phyloP scores from a whole-genome alignment of 2,329 filamentous ascomycete genomes.

The Cladorrhinum sp. region DNA sequence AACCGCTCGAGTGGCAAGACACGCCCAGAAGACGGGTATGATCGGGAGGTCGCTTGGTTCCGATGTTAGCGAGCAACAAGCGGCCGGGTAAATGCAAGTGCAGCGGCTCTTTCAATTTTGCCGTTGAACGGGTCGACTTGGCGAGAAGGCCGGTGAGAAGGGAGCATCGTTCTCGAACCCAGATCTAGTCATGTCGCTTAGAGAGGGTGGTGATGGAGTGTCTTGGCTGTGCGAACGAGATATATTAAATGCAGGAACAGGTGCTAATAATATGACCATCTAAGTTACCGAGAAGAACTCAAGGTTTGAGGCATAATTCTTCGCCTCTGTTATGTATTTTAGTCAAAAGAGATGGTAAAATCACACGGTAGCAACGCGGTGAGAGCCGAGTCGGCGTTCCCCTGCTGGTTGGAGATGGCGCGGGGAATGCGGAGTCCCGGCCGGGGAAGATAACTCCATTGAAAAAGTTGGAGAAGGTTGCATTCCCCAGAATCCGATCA shows the following conservation, averaged over 20 bases:
- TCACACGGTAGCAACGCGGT: not conserved
- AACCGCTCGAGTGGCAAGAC: not conserved
- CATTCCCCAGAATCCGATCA: not conserved
- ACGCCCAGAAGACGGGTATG: not conserved
- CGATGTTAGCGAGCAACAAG: conserved; percentile 1
- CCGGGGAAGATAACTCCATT: not conserved
- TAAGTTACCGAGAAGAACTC: too few species aligned
- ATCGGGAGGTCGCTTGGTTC: not conserved
- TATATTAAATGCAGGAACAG: conserved; percentile 9
- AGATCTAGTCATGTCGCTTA: not conserved
- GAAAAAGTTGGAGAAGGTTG: not conserved
- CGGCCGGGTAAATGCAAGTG: conserved; percentile 10
- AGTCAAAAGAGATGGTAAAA: not conserved
- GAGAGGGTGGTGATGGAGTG: not conserved
- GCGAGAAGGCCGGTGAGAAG: not conserved
- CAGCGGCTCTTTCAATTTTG: conserved; percentile 7
- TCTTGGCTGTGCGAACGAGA: conserved; percentile 1
- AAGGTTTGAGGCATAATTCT: not conserved
- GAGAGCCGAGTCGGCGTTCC: not conserved
- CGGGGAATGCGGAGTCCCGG: conserved; percentile 2
- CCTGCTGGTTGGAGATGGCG: not conserved
- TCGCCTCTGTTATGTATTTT: not conserved
- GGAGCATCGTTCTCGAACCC: not conserved
- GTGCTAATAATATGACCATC: conserved; percentile 3
- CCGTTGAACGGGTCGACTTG: conserved; percentile 1